Evolutionary conservation across 1,139 yeast genomes (phyloP).

Genomic region (Suhomyces maxii): DNA sequence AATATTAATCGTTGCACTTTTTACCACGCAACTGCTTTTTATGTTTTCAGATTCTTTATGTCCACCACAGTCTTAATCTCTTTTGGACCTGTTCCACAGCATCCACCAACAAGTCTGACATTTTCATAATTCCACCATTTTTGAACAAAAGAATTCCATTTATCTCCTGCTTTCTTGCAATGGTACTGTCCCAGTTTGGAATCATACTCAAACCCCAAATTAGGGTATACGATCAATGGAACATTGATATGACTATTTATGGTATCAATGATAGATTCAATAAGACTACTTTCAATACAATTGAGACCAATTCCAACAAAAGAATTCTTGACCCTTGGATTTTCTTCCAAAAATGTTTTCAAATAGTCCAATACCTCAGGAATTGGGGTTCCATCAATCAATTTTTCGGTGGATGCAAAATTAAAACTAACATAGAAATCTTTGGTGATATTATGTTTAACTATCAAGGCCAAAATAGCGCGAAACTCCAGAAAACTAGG

Average conservation of each 20-base stretch:
- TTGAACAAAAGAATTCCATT: conserved; percentile 30
- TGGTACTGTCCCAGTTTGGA: conserved; percentile 22
- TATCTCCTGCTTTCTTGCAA: conserved; percentile 18
- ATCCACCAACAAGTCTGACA: conserved; percentile 53
- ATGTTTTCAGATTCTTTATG: not conserved
- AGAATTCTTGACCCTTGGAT: conserved; percentile 11
- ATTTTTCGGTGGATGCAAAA: conserved; percentile 21
- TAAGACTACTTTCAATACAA: conserved; percentile 33
- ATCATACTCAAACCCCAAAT: conserved; percentile 55
- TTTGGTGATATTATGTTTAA: conserved; percentile 15
- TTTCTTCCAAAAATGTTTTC: conserved; percentile 13
- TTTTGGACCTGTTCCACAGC: conserved; percentile 55
- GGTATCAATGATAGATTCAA: conserved; percentile 20
- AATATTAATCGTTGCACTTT: not conserved
- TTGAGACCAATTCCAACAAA: conserved; percentile 42
- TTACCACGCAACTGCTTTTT: not conserved
- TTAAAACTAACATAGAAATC: conserved; percentile 34
- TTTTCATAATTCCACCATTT: conserved; percentile 35
- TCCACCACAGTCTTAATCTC: conserved; percentile 30
- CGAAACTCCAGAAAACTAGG: conserved; percentile 55
- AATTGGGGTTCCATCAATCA: conserved; percentile 38
- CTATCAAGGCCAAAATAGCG: conserved; percentile 24
- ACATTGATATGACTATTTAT: conserved; percentile 18
- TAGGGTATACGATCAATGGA: conserved; percentile 52
- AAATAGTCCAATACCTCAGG: conserved; percentile 22